A percentile compares a stretch with the other conserved stretches of the same genome.
These are phyloP conservation scores for Mucor plumbeus DNA, from an alignment of 371 early-diverging fungal species.

Conservation along the genomic window DNA sequence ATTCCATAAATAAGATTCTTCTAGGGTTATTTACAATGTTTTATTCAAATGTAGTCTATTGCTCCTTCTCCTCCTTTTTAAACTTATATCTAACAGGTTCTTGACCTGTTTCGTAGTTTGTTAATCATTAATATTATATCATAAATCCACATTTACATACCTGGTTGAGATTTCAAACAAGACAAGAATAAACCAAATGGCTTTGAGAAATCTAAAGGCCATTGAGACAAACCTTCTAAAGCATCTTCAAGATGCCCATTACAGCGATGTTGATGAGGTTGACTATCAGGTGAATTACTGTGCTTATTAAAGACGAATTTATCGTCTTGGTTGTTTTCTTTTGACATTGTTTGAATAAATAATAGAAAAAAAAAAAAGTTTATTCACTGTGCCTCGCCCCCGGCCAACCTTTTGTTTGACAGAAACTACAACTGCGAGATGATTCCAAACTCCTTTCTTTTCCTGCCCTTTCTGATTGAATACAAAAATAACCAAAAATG, in stretches of 20 bases:
- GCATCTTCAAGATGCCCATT: constrained; percentile 55
- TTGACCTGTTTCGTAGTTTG: neutral
- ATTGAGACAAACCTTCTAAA: constrained; percentile 42
- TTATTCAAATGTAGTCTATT: neutral
- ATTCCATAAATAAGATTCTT: neutral
- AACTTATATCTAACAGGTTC: constrained; percentile 19
- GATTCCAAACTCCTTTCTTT: constrained; percentile 7
- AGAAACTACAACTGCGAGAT: neutral
- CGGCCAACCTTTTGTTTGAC: neutral
- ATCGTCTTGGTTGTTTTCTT: neutral
- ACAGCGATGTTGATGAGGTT: constrained; percentile 45
- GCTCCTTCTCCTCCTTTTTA: neutral
- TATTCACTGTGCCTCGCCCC: neutral
- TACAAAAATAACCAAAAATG: neutral
- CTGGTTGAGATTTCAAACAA: constrained; percentile 43
- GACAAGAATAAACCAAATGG: constrained; percentile 45
- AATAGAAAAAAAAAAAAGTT: neutral
- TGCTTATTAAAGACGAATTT: constrained; percentile 34
- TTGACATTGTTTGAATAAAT: constrained; percentile 13
- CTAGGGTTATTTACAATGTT: constrained; percentile 12
- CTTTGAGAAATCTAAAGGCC: constrained; percentile 55
- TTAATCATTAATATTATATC: neutral
- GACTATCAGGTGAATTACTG: constrained; percentile 31
- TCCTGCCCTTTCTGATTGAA: neutral
- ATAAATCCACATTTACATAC: constrained; percentile 13